A percentile compares a stretch with the other conserved stretches of the same genome.
phyloP scores from a whole-genome alignment of 768 basidiomycete genomes.

The Leccinellum albellum region DNA sequence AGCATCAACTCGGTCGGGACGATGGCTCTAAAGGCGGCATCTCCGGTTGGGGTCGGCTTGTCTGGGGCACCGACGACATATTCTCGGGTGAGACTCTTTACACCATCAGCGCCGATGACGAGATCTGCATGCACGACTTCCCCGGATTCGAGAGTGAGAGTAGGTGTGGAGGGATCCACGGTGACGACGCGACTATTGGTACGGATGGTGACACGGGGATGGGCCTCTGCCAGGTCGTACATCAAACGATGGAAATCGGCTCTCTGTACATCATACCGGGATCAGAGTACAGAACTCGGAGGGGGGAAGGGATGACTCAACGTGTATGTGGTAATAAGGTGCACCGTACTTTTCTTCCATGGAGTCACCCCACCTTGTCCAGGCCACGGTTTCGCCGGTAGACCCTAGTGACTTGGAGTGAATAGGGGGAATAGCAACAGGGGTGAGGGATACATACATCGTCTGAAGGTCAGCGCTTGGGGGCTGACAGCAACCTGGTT shows the following conservation, averaged over 20 bases:
- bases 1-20: constrained; percentile 44
- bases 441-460: constrained; percentile 44
- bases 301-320: constrained; percentile 4
- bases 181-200: constrained; percentile 36
- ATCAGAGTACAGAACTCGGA: not conserved
- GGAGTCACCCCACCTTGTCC: constrained; percentile 33
- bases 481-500: constrained; percentile 38
- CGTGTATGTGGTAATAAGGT: constrained; percentile 35
- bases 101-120: constrained; percentile 49
- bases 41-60: constrained; percentile 52
- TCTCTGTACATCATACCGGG: constrained; percentile 23
- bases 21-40: constrained; percentile 58
- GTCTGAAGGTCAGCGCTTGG: constrained; percentile 35
- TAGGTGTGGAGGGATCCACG: constrained; percentile 31
- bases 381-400: constrained; percentile 34
- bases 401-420: constrained; percentile 13
- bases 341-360: constrained; percentile 34
- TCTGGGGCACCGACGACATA: constrained; percentile 47
- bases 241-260: constrained; percentile 46
- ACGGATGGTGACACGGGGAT: constrained; percentile 33
- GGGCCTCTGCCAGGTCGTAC: constrained; percentile 33
- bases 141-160: constrained; percentile 40
- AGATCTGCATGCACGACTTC: constrained; percentile 42
- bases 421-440: not conserved
- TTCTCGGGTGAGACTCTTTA: constrained; percentile 48